Evolutionary conservation across 208 protist genomes (phyloP).

Genomic region (Trypanosoma avium): DNA sequence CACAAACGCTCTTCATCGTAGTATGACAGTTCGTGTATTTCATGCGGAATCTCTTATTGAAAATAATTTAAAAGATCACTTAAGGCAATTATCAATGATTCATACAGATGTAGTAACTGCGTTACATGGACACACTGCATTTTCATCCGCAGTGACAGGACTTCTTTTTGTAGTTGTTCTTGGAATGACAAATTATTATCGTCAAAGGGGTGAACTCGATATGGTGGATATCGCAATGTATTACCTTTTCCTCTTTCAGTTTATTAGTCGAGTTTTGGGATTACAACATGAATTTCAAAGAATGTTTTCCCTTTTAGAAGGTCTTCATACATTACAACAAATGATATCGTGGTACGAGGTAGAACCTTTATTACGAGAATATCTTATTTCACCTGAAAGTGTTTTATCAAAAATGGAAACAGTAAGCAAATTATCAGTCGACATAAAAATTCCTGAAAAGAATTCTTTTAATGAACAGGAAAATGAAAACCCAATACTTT

Average conservation of each 20-base stretch:
- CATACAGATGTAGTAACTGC: slow-evolving; percentile 39
- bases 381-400: neutral
- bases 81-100: slow-evolving; percentile 25
- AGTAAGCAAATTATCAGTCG: too few relatives aligned
- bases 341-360: slow-evolving; percentile 64
- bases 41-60: slow-evolving; percentile 51
- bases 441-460: too few relatives aligned
- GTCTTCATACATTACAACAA: slow-evolving; percentile 45
- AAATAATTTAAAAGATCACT: slow-evolving; percentile 29
- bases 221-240: slow-evolving; percentile 70
- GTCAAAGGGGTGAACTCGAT: slow-evolving; percentile 46
- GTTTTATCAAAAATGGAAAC: neutral
- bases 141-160: slow-evolving; percentile 51
- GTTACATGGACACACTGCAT: slow-evolving; percentile 65
- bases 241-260: slow-evolving; percentile 65
- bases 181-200: slow-evolving; percentile 51
- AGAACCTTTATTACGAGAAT: slow-evolving; percentile 10
- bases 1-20: slow-evolving; percentile 63
- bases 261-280: slow-evolving; percentile 43
- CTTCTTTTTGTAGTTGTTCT: slow-evolving; percentile 72
- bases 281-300: slow-evolving; percentile 41
- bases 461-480: neutral
- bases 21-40: slow-evolving; percentile 68
- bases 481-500: slow-evolving; percentile 19
- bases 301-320: slow-evolving; percentile 39